These are phyloP conservation scores for Phylloporus sp. DNA, from an alignment of 768 basidiomycete genomes.

Conservation along the genomic window DNA sequence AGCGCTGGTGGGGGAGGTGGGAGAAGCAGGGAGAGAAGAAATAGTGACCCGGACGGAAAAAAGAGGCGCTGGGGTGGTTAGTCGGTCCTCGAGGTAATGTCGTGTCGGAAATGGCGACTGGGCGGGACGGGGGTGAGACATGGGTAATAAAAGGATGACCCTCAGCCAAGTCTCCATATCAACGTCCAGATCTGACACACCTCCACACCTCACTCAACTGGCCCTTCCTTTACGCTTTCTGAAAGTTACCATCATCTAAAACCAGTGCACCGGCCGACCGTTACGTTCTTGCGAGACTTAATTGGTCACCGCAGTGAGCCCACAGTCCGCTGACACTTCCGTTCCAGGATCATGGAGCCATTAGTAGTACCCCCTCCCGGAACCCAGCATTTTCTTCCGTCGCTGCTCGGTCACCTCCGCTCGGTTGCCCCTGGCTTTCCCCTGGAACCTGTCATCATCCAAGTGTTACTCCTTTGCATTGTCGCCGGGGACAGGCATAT, in stretches of 20 bases:
- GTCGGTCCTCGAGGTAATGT: slow-evolving; percentile 32
- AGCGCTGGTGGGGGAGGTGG: slow-evolving; percentile 17
- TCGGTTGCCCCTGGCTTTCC: slow-evolving; percentile 46
- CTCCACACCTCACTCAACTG: neutral
- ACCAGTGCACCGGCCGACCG: slow-evolving; percentile 17
- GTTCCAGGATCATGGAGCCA: too few species aligned
- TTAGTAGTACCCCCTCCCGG: slow-evolving; percentile 42
- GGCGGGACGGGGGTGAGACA: neutral
- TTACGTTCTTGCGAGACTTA: neutral
- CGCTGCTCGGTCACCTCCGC: slow-evolving; percentile 45
- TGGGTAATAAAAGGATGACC: neutral
- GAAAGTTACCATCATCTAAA: slow-evolving; percentile 22
- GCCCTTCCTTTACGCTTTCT: neutral
- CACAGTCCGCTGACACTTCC: too few species aligned
- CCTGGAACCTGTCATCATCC: slow-evolving; percentile 59
- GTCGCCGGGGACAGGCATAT: slow-evolving; percentile 60
- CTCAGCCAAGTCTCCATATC: slow-evolving; percentile 17
- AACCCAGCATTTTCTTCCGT: slow-evolving; percentile 46
- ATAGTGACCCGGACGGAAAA: slow-evolving; percentile 9
- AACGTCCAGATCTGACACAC: slow-evolving; percentile 13
- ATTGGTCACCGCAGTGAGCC: too few species aligned
- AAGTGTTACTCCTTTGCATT: slow-evolving; percentile 63
- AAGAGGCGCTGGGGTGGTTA: slow-evolving; percentile 22
- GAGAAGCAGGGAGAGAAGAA: slow-evolving; percentile 2
- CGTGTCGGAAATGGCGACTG: slow-evolving; percentile 20